Base-by-base conservation (phyloP, 75 land plant genomes). In the Selaginella moellendorffii region DNA sequence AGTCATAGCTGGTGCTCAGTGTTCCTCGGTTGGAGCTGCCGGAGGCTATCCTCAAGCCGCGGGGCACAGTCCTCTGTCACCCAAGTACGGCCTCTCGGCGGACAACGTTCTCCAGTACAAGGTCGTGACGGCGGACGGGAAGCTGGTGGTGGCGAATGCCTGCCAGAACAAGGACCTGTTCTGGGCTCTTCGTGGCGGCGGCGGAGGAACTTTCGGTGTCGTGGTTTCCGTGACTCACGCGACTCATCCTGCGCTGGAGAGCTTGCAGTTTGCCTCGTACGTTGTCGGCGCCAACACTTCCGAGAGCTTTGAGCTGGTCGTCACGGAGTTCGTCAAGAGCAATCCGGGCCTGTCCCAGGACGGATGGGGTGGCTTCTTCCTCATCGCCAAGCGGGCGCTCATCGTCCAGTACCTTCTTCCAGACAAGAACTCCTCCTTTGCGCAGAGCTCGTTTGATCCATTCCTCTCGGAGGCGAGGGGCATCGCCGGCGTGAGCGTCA, bases 21-120 rank as follows among this genome's bases (percentile, higher is more conserved):
- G 25, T 56, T 9, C 59, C 24, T 56, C 59, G 2, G 59, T 56
- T 19, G 59, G 59, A 56, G 59, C 24, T 8, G 59, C 59, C 8
- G 59, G 59, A 56, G 59, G 59, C 8, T 56, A 56, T n/a, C 17
- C n/a, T 9, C 59, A 56, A 25, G 59, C 17, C 59, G 59, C 23
- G n/a, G 59, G 59, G 25, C 59, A 56, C 59, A 56, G 59, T 56
- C 59, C 59, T 8, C 59, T 56, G 59, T 8, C 59, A 8, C 59
- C 23, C 8, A 21, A 8, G 5, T 56, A 21, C 24, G 59, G 59
- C 5, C 59, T 56, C 24, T 19, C 59, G n/a, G 24, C 59, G n/a
- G 59, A 56, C 24, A 56, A 56, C n/a, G 59, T 56, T 56, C 24
- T 56, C 23, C 9, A 56, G 59, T 56, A 8, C 24, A 8, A 19